Evolutionary conservation across 306 rosid species (phyloP).

Genomic region (Notholithocarpus densiflorus): DNA sequence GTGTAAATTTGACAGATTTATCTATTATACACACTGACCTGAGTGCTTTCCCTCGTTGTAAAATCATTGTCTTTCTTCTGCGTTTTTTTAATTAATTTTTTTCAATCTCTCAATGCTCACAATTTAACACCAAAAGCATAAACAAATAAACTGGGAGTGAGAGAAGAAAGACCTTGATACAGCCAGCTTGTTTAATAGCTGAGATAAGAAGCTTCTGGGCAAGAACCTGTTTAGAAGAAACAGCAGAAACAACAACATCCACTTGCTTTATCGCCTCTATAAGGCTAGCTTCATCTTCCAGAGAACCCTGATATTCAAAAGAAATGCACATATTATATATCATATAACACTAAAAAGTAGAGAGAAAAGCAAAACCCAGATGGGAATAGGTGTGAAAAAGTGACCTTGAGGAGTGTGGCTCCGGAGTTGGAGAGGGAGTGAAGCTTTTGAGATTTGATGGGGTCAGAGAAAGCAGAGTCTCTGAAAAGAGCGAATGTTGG

Average conservation of each 20-base stretch:
- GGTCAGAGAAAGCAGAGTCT: constrained; percentile 56
- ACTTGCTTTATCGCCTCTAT: constrained; percentile 60
- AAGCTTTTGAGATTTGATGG: constrained; percentile 45
- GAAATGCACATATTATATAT: neutral
- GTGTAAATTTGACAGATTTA: too few relatives aligned
- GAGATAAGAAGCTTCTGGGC: constrained; percentile 63
- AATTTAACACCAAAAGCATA: too few relatives aligned
- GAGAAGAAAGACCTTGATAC: constrained; percentile 48
- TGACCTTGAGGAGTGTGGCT: constrained; percentile 53
- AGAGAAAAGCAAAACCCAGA: neutral
- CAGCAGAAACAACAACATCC: constrained; percentile 80
- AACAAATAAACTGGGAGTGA: too few relatives aligned
- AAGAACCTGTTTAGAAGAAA: constrained; percentile 42
- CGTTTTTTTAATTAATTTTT: too few relatives aligned
- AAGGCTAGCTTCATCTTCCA: constrained; percentile 65
- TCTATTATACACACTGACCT: too few relatives aligned
- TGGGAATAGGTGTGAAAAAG: neutral
- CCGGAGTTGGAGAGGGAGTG: constrained; percentile 55
- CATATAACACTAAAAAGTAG: neutral
- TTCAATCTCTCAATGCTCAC: too few relatives aligned
- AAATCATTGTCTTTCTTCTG: too few relatives aligned
- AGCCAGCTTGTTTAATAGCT: constrained; percentile 56
- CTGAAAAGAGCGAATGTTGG: constrained; percentile 71
- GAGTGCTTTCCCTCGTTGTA: too few relatives aligned
- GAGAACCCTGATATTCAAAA: constrained; percentile 50